Evolutionary conservation across 1,284 basidiomycete species (phyloP), one percentile per base, ranked within the genome.

Genomic region (Gymnopus androsaceus): DNA sequence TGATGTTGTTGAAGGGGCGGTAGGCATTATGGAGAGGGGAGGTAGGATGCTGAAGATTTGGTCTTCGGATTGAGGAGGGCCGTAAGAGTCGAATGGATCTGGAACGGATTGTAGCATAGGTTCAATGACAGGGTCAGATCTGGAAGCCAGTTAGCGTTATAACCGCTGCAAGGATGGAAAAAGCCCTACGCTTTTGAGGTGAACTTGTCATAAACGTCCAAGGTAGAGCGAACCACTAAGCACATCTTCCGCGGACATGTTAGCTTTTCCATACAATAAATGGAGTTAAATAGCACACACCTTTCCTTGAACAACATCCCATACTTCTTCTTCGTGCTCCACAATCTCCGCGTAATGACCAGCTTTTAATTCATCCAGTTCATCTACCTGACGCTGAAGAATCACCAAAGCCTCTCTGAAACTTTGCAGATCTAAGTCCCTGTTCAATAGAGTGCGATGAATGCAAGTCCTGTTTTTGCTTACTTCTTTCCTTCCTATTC

Each of bases 71-170:
- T 90, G 90, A 2, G 90, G 86, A 14, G 92, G 91, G 9, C 93
- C 94, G 66, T 97, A 97, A 0, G 91, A 83, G 63, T 95, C 92
- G 61, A 97, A 97, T 21, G 95, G 93, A 70, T 98, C 95, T 11
- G 94, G 94, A 44, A 96, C 84, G 6, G 87, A 82, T 67, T 94
- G 88, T 3, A 97, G 79, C 82, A 98, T 90, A 3, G 89, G 89
- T 69, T 97, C 94, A 58, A 98, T 85, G 51, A 94, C 81, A 25
- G 94, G 92, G 72, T 98, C 95, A 59, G 88, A 90, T 48, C 90
- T 92, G 61, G 61, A 65, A 55, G 62, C 58, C 58, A 52, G 60
- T 56, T 58, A 57, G 59, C 52, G 61, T 37, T 28, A 48, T 42
- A 15, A 41, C 42, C 28, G 49, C 31, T 33, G 36, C 34, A 53